These are phyloP conservation scores for Escallonia rubra DNA, from an alignment of 129 eudicot species.

Conservation along the genomic window DNA sequence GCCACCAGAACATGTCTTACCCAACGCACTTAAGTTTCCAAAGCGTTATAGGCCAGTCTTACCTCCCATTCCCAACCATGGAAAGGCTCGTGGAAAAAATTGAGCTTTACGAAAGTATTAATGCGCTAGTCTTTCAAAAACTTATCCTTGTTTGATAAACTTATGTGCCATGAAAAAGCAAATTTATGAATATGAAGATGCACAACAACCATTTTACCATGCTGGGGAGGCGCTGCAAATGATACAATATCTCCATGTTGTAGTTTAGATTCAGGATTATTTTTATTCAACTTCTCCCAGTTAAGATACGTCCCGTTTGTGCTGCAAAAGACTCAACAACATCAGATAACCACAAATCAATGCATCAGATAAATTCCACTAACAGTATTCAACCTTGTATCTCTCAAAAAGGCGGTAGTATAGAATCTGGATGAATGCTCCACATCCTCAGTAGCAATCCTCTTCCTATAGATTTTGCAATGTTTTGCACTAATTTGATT, in stretches of 20 bases:
- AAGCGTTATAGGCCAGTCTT: no score
- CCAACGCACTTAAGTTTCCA: no score
- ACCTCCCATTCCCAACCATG: no score
- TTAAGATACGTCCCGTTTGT: conserved; percentile 90
- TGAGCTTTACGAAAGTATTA: no score
- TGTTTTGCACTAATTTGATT: conserved; percentile 71
- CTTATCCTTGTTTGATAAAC: no score
- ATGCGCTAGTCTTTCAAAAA: no score
- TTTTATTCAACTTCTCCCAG: conserved; percentile 66
- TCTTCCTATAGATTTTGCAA: conserved; percentile 73
- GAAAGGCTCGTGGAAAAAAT: no score
- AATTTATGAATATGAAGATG: neutral
- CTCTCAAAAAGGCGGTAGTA: conserved; percentile 53
- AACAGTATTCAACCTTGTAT: conserved; percentile 57
- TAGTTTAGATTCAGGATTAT: conserved; percentile 58
- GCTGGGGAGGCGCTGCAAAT: conserved; percentile 74
- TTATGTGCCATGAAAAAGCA: neutral
- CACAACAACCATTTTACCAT: conserved; percentile 40
- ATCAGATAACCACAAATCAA: conserved; percentile 15
- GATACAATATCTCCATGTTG: conserved; percentile 91
- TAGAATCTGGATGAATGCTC: conserved; percentile 41
- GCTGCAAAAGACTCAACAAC: conserved; percentile 38
- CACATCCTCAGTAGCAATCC: conserved; percentile 42
- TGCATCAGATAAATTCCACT: conserved; percentile 5
- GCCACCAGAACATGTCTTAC: no score